Evolutionary conservation across 1,284 basidiomycete genomes (phyloP).

Genomic region (Flammula alnicola): DNA sequence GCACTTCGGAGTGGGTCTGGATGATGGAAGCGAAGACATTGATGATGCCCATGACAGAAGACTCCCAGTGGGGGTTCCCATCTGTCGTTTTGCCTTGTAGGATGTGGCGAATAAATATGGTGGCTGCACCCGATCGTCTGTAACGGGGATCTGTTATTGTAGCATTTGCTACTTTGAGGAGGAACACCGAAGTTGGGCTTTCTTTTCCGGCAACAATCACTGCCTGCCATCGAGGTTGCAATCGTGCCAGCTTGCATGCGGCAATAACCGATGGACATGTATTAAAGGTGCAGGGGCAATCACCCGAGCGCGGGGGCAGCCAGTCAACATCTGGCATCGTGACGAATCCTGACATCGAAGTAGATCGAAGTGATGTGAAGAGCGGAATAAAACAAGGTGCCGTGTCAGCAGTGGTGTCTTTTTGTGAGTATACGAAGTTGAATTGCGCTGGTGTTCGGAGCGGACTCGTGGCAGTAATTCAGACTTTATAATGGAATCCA

Average conservation of each 20-base stretch:
- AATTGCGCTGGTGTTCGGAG: too few relatives aligned
- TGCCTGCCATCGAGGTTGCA: constrained; percentile 4
- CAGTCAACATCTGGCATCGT: background rate
- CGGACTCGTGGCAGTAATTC: too few relatives aligned
- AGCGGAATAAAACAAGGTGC: too few relatives aligned
- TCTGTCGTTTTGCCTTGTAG: constrained; percentile 2
- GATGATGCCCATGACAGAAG: constrained; percentile 5
- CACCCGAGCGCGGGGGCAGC: background rate
- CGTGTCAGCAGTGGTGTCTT: too few relatives aligned
- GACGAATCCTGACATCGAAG: too few relatives aligned
- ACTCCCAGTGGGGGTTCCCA: constrained; percentile 2
- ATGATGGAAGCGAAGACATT: constrained; percentile 6
- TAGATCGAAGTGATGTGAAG: too few relatives aligned
- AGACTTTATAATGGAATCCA: too few relatives aligned
- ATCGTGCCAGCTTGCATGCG: background rate
- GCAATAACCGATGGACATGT: constrained; percentile 5
- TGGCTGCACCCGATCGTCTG: constrained; percentile 1
- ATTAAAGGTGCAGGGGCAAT: background rate
- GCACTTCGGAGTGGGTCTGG: background rate
- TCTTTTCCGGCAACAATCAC: constrained; percentile 4
- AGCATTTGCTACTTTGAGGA: constrained; percentile 2
- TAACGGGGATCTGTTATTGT: constrained; percentile 5
- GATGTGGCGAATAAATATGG: constrained; percentile 6
- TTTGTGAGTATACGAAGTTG: too few relatives aligned
- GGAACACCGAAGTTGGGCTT: constrained; percentile 1